phyloP scores from a whole-genome alignment of 495 filamentous ascomycete genomes.

The Talaromyces wortmannii region DNA sequence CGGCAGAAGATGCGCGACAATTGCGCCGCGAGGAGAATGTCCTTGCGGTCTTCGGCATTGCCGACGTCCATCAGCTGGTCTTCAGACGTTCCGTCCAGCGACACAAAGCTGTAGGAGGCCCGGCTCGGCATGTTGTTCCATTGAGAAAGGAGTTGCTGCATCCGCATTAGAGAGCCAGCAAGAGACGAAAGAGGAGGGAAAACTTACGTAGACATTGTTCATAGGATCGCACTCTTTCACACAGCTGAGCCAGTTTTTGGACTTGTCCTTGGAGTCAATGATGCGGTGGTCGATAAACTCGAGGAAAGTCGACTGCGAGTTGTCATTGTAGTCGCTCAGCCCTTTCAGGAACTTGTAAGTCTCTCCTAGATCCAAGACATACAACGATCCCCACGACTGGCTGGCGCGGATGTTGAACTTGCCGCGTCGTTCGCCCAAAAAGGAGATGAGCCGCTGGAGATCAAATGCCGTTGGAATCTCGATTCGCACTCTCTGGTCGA shows the following conservation, averaged over 20 bases:
- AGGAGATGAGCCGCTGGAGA: slow-evolving; percentile 30
- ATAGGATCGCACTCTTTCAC: slow-evolving; percentile 39
- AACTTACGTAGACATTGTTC: slow-evolving; percentile 35
- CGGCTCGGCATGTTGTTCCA: slow-evolving; percentile 50
- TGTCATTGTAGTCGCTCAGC: slow-evolving; percentile 39
- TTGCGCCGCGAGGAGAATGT: slow-evolving; percentile 40
- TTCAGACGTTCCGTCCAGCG: slow-evolving; percentile 19
- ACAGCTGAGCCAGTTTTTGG: slow-evolving; percentile 41
- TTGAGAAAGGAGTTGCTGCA: slow-evolving; percentile 34
- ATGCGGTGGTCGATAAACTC: slow-evolving; percentile 42
- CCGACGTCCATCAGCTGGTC: slow-evolving; percentile 37
- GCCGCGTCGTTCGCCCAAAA: slow-evolving; percentile 34
- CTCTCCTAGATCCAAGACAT: slow-evolving; percentile 36
- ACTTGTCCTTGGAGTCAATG: slow-evolving; percentile 41
- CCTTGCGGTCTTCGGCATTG: slow-evolving; percentile 28
- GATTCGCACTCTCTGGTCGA: slow-evolving; percentile 25
- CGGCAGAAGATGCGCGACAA: slow-evolving; percentile 43
- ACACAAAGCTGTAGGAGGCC: slow-evolving; percentile 37
- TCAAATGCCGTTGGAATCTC: slow-evolving; percentile 37
- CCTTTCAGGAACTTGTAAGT: slow-evolving; percentile 37
- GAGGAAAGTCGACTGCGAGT: slow-evolving; percentile 36
- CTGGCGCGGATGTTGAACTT: slow-evolving; percentile 43
- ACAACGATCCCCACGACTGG: slow-evolving; percentile 37
- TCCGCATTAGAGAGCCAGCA: too few species aligned
- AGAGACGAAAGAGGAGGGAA: too few species aligned